Conservation (phyloP, 2,329 filamentous ascomycete genomes). For the Arthroderma sp. region DNA sequence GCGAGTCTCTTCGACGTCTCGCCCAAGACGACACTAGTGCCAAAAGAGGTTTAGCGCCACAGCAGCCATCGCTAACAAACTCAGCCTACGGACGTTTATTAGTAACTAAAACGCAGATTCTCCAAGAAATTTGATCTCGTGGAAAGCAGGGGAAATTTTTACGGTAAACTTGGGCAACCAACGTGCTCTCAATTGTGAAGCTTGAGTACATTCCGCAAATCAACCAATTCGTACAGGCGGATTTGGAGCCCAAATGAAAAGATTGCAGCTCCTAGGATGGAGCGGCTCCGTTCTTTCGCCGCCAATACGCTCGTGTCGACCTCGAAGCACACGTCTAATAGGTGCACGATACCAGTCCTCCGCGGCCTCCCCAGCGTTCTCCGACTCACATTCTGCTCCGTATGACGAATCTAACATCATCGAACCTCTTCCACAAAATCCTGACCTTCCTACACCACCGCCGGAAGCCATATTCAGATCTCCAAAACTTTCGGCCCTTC, state of each 20-base stretch:
- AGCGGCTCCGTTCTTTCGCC: constrained; percentile 38
- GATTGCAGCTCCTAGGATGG: constrained; percentile 39
- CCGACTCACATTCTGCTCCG: constrained; percentile 11
- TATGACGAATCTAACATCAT: constrained; percentile 10
- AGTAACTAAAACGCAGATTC: too few species aligned
- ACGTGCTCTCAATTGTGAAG: background rate
- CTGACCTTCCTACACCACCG: constrained; percentile 55
- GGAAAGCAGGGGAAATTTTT: too few species aligned
- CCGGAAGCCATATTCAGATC: constrained; percentile 55
- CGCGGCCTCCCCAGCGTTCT: constrained; percentile 18
- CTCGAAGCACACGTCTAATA: constrained; percentile 14
- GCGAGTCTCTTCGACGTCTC: too few species aligned
- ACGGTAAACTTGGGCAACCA: too few species aligned
- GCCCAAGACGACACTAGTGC: too few species aligned
- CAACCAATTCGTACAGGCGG: background rate
- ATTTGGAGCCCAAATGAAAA: constrained; percentile 29
- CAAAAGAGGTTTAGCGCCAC: too few species aligned
- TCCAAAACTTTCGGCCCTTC: constrained; percentile 81
- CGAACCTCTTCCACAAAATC: constrained; percentile 10
- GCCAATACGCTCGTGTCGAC: constrained; percentile 28
- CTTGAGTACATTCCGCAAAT: background rate
- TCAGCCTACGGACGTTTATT: too few species aligned
- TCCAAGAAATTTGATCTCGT: too few species aligned
- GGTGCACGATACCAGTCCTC: constrained; percentile 31
- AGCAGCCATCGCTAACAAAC: too few species aligned